These are phyloP conservation scores for Celoporthe dispersa DNA, from an alignment of 2,329 filamentous ascomycete species.

Conservation along the genomic window DNA sequence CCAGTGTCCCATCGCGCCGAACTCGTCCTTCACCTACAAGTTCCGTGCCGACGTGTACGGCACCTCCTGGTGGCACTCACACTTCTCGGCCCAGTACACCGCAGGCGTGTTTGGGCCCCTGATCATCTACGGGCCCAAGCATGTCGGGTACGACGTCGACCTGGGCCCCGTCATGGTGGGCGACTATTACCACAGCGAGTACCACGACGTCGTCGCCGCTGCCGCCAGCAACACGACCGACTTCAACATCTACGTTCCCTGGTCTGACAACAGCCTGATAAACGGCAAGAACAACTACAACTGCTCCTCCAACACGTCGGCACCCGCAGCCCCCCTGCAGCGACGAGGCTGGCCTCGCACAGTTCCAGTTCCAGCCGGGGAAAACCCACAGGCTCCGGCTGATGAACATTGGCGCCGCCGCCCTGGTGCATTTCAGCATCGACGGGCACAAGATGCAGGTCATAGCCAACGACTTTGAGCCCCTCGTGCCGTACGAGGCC, in stretches of 20 bases:
- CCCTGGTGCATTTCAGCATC: slow-evolving; percentile 6
- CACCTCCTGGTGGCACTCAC: slow-evolving; percentile 44
- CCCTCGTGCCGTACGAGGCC: slow-evolving; percentile 9
- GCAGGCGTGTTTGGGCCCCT: slow-evolving; percentile 8
- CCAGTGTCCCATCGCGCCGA: slow-evolving; percentile 55
- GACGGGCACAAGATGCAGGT: slow-evolving; percentile 13
- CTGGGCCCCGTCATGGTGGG: slow-evolving; percentile 9
- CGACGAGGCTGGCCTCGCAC: background rate
- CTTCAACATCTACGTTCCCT: slow-evolving; percentile 1
- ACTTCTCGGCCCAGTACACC: slow-evolving; percentile 10
- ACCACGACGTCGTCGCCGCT: background rate
- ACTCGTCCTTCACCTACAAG: slow-evolving; percentile 57
- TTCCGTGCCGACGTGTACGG: slow-evolving; percentile 60
- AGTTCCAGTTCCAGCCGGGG: slow-evolving; percentile 7
- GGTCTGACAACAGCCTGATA: slow-evolving; percentile 17
- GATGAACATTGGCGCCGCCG: slow-evolving; percentile 7
- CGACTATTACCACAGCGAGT: slow-evolving; percentile 4
- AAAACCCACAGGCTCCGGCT: slow-evolving; percentile 12
- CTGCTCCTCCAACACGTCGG: background rate
- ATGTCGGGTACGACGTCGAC: slow-evolving; percentile 4
- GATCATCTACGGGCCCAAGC: slow-evolving; percentile 13
- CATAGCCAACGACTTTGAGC: slow-evolving; percentile 11
- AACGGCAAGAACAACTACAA: slow-evolving; percentile 16
- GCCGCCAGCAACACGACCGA: slow-evolving; percentile 7
- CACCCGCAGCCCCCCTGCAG: background rate